Percentiles rank a stretch among this genome's conserved stretches.
phyloP scores from a whole-genome alignment of 495 filamentous ascomycete species.

The Elasticomyces elasticus region DNA sequence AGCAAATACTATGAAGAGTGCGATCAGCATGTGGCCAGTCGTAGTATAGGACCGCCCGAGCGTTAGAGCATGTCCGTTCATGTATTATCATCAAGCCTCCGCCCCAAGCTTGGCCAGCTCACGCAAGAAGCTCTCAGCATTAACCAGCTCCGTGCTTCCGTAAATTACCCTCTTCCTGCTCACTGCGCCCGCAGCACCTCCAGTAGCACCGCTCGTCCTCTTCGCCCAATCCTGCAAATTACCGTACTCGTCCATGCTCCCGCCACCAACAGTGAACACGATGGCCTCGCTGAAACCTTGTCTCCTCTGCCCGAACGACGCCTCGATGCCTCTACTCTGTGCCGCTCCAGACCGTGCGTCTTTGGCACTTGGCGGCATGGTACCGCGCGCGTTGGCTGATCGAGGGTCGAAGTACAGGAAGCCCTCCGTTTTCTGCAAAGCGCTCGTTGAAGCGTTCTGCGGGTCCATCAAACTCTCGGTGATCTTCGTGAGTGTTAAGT shows the following conservation, averaged over 20 bases:
- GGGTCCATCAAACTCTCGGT: slow-evolving; percentile 99
- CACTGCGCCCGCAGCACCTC: slow-evolving; percentile 37
- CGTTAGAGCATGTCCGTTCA: background rate
- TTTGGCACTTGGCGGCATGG: slow-evolving; percentile 58
- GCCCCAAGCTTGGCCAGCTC: slow-evolving; percentile 71
- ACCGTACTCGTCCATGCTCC: slow-evolving; percentile 98
- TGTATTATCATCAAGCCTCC: slow-evolving; percentile 32
- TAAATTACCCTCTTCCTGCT: slow-evolving; percentile 69
- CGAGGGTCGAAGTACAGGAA: slow-evolving; percentile 99
- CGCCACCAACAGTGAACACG: slow-evolving; percentile 93
- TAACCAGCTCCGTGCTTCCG: slow-evolving; percentile 88
- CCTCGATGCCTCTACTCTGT: slow-evolving; percentile 54
- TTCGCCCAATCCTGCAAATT: slow-evolving; percentile 95
- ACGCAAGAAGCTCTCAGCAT: slow-evolving; percentile 75
- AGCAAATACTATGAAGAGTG: no score
- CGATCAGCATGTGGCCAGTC: no score
- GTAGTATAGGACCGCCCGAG: no score
- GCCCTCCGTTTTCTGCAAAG: slow-evolving; percentile 91
- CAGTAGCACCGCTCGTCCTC: slow-evolving; percentile 50
- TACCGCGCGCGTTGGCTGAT: slow-evolving; percentile 82
- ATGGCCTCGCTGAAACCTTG: slow-evolving; percentile 94
- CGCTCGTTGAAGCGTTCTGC: slow-evolving; percentile 71
- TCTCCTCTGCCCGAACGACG: slow-evolving; percentile 84
- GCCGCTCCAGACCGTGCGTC: slow-evolving; percentile 37
- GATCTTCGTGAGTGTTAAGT: slow-evolving; percentile 94